These are phyloP conservation scores for Diacronema lutheri DNA, from an alignment of 78 protist species.

Conservation along the genomic window DNA sequence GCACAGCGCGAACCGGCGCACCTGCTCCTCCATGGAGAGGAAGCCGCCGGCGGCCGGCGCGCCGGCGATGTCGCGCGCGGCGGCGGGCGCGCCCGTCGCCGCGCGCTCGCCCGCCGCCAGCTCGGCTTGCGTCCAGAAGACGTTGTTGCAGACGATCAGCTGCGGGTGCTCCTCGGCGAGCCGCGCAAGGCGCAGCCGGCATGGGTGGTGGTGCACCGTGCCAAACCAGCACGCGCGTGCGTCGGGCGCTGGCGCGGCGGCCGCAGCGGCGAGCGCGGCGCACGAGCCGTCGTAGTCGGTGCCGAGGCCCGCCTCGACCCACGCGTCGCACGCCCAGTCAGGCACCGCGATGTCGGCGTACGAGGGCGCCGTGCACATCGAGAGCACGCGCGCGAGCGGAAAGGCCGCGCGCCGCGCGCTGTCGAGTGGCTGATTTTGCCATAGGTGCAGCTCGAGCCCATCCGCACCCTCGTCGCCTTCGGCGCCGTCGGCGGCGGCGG, in stretches of 20 bases:
- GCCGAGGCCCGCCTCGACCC: not conserved
- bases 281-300: not conserved
- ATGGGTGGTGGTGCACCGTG: not conserved
- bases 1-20: not conserved
- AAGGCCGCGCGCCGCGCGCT: not conserved
- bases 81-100: no score
- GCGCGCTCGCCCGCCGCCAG: no score
- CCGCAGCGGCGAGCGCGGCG: not conserved
- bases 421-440: not conserved
- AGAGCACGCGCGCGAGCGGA: not conserved
- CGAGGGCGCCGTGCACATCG: not conserved
- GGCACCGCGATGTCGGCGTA: not conserved
- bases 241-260: not conserved
- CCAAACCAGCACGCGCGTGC: not conserved
- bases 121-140: not conserved
- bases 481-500: not conserved
- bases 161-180: not conserved
- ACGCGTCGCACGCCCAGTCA: not conserved
- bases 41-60: not conserved
- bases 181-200: not conserved
- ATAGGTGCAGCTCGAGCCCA: not conserved
- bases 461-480: not conserved
- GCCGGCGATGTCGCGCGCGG: not conserved
- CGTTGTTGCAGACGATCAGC: not conserved
- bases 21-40: not conserved